A percentile compares a stretch with the other conserved stretches of the same genome.
Evolutionary conservation across 2,329 filamentous ascomycete species (phyloP).

Genomic region (Fusarium brachygibbosum): DNA sequence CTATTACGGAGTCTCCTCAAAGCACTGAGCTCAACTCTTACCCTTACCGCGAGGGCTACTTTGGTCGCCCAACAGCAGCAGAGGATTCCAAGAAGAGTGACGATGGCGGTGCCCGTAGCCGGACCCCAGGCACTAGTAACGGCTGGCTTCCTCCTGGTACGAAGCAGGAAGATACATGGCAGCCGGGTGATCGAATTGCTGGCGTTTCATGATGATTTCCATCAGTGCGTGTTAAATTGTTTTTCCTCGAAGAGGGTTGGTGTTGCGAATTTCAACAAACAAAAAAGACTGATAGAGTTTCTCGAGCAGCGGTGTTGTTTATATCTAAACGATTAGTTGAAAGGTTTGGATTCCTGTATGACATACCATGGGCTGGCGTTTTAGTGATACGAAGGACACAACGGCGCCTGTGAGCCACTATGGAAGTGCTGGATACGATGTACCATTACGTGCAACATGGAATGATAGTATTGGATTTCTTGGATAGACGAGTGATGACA

Average conservation of each 20-base stretch:
- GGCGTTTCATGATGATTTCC: constrained; percentile 38
- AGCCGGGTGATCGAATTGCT: constrained; percentile 54
- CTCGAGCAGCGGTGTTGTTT: constrained; percentile 5
- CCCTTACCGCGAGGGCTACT: constrained; percentile 63
- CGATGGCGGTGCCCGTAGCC: constrained; percentile 59
- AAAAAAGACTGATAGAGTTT: constrained; percentile 25
- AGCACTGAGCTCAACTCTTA: constrained; percentile 52
- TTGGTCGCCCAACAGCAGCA: constrained; percentile 52
- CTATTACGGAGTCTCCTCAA: constrained; percentile 43
- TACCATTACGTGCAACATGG: constrained; percentile 45
- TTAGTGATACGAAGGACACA: constrained; percentile 16
- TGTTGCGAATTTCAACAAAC: constrained; percentile 20
- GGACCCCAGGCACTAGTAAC: constrained; percentile 57
- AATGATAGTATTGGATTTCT: constrained; percentile 34
- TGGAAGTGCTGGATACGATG: constrained; percentile 29
- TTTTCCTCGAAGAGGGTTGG: constrained; percentile 3
- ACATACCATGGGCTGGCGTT: constrained; percentile 43
- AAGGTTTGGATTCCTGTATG: constrained; percentile 33
- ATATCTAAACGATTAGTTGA: constrained; percentile 32
- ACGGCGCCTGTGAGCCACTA: constrained; percentile 14
- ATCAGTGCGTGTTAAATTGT: constrained; percentile 3
- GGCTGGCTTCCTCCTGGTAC: constrained; percentile 84
- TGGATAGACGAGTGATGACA: constrained; percentile 38
- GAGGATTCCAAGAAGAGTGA: constrained; percentile 71
- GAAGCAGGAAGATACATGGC: constrained; percentile 89